A percentile compares a stretch with the other conserved stretches of the same genome.
These are phyloP conservation scores for Tuber indicum DNA, from an alignment of 495 filamentous ascomycete genomes.

Conservation along the genomic window DNA sequence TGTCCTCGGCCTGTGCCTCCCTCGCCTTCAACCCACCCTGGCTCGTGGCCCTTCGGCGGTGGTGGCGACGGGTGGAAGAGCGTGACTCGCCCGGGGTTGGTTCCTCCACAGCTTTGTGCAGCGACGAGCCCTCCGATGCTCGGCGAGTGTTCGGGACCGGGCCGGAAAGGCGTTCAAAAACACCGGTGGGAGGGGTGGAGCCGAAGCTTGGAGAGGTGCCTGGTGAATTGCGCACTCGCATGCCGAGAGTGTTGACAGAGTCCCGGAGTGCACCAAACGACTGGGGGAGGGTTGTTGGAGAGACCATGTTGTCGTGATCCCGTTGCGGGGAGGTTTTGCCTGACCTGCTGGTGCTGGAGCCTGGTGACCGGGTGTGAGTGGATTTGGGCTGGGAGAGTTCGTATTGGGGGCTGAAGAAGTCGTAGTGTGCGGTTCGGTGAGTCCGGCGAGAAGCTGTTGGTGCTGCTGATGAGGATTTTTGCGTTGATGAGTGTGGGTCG, in stretches of 20 bases:
- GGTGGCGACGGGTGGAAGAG: constrained; percentile 18
- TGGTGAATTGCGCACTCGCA: constrained; percentile 27
- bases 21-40: constrained; percentile 12
- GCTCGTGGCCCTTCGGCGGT: constrained; percentile 26
- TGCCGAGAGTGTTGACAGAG: constrained; percentile 19
- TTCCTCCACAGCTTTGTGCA: constrained; percentile 16
- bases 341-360: constrained; percentile 3
- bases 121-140: constrained; percentile 15
- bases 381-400: constrained; percentile 19
- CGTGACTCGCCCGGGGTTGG: constrained; percentile 16
- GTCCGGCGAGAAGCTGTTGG: constrained; percentile 5
- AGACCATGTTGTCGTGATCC: constrained; percentile 15
- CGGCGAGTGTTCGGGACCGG: constrained; percentile 27
- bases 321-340: constrained; percentile 5
- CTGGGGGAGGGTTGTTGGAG: constrained; percentile 24
- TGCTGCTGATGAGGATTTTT: constrained; percentile 5
- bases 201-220: constrained; percentile 9
- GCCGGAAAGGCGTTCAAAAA: constrained; percentile 15
- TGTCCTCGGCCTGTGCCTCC: constrained; percentile 19
- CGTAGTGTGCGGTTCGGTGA: constrained; percentile 23
- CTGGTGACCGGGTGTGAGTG: constrained; percentile 5
- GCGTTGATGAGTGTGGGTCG: constrained; percentile 12
- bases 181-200: constrained; percentile 10
- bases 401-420: constrained; percentile 28
- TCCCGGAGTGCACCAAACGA: constrained; percentile 26